Evolutionary conservation across 129 eudicot genomes (phyloP), one percentile per base, ranked within the genome.

Genomic region (Mikania micrantha): DNA sequence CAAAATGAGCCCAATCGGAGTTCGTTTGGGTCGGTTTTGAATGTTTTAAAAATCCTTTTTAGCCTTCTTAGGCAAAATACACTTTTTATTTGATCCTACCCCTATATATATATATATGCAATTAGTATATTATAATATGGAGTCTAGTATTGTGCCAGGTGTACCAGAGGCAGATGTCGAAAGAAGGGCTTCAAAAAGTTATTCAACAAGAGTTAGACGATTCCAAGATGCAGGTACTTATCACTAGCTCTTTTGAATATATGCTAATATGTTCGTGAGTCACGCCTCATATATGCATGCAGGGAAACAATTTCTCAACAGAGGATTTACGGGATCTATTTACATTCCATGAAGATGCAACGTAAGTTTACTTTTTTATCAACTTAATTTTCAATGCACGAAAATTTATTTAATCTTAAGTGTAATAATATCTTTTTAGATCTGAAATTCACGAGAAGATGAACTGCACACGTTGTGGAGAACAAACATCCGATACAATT

Each of bases 91-190:
- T n/a, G n/a, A n/a, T n/a, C n/a, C n/a, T n/a, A n/a, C n/a, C n/a
- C n/a, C n/a, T n/a, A n/a, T n/a, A n/a, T n/a, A n/a, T n/a, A n/a
- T n/a, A n/a, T n/a, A n/a, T n/a, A n/a, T n/a, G n/a, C n/a, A n/a
- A n/a, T n/a, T n/a, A n/a, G n/a, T n/a, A n/a, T n/a, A n/a, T n/a
- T n/a, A n/a, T n/a, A n/a, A n/a, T n/a, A 74, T 36, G 64, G 27
- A 52, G 42, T 69, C 58, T 25, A 16, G 52, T 52, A 53, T 63
- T 65, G 20, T 78, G 71, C 2, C 81, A 91, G 97, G 97, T 91
- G 64, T 94, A 84, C 87, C 99, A 94, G 87, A 95, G 95, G 39
- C 99, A 90, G 75, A 94, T 94, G 99, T 94, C 99, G 48, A 94
- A 94, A 83, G 99, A 94, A 83, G 97, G 99, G 71, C 97, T 94